These are phyloP conservation scores for Phytophthora syringae DNA, from an alignment of 352 stramenopile genomes.

Conservation along the genomic window DNA sequence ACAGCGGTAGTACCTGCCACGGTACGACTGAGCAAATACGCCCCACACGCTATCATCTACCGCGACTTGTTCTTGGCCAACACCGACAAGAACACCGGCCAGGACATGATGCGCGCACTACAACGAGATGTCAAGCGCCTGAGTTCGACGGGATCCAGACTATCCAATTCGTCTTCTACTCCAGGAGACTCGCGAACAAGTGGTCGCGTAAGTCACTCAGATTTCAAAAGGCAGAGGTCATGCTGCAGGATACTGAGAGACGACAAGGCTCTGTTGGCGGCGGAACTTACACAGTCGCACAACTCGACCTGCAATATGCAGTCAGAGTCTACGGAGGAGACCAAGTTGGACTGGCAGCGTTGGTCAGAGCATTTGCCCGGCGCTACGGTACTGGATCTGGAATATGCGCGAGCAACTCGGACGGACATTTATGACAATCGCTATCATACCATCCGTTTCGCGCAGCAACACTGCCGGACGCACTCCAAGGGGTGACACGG, in stretches of 20 bases:
- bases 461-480: neutral
- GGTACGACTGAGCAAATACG: neutral
- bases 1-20: neutral
- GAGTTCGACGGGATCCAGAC: neutral
- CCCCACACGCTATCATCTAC: neutral
- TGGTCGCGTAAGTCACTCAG: neutral
- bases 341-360: no score
- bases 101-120: neutral
- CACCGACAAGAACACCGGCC: neutral
- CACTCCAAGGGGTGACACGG: neutral
- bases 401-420: neutral
- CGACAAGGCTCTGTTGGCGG: neutral
- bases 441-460: neutral
- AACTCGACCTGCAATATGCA: slow-evolving; percentile 6
- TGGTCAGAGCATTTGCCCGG: neutral
- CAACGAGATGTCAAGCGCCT: slow-evolving; percentile 7
- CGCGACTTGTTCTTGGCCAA: slow-evolving; percentile 1
- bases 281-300: neutral
- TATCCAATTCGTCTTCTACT: neutral
- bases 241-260: neutral
- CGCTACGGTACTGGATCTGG: neutral
- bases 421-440: slow-evolving; percentile 3
- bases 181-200: neutral
- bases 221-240: slow-evolving; percentile 1
- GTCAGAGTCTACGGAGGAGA: slow-evolving; percentile 1